Evolutionary conservation across 805 yeast species (phyloP), one percentile per base, ranked within the genome.

Genomic region (Suhomyces vadensis): DNA sequence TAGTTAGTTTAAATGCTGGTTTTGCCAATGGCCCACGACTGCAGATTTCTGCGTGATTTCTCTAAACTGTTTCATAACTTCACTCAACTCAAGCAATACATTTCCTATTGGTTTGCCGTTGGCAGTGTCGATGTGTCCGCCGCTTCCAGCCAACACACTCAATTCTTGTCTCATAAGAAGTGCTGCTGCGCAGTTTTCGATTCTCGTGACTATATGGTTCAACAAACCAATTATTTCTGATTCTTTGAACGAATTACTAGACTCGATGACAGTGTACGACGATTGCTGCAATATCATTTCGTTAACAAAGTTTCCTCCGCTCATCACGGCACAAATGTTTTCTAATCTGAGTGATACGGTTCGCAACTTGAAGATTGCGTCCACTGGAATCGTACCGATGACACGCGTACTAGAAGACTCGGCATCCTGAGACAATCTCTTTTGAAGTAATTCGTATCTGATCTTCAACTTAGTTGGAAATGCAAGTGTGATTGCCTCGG

Each of bases 401-500:
- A 71, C 45, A 35, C 71, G 52, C 3, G 56, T 69, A 62, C 74
- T 44, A 51, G 66, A 57, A 58, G 68, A 52, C 7, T 48, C 53
- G 22, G 52, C 58, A 16, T 49, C 49, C 14, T 52, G 54, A 8
- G 56, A 44, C 19, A 55, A 36, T n/a, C 63, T 50, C 45, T 67
- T 63, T 46, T 63, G 54, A 49, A 61, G 60, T 10, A 70, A 58
- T 42, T 77, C 79, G 63, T 76, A 76, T 52, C 98, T 75, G 3
- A 83, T 69, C 3, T 74, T 74, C 44, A 91, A 67, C 21, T 73
- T 70, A 43, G 73, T 71, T 1, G 98, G 95, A 67, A 84, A 91
- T 0, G 82, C 79, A 37, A 89, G 72, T 19, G 95, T 87, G 11
- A 94, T 83, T 29, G 77, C 76, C 63, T 94, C 99, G 2, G 96